Base-by-base conservation (phyloP, 2,329 filamentous ascomycete genomes). In the Fusarium nelsonii region DNA sequence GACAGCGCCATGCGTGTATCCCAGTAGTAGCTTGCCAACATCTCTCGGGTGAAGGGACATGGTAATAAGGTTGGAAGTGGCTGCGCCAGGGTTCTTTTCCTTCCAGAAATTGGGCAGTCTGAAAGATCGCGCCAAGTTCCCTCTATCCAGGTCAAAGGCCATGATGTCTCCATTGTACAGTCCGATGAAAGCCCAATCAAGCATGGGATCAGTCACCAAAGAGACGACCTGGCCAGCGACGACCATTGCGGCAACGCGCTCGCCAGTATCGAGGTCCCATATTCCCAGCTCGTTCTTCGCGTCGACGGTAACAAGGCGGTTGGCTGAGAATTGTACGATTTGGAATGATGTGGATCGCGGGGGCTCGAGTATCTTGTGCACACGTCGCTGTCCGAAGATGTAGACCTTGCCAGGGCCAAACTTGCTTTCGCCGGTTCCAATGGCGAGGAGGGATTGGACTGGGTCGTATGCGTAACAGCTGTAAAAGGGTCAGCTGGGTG, bases 111-210 rank as follows among this genome's bases (percentile, higher is more conserved):
- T 97, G 14, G 93, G 91, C 53, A 99, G 88, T 59, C 88, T 89
- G 79, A 97, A 94, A 1, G 90, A 88, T 15, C 93, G 79, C 7
- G 81, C 81, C 63, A 96, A 81, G 32, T 85, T 84, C 76, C 93
- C 90, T 62, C 94, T 87, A 76, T 98, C 96, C 58, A 99, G 84
- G 78, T 99, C 96, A 77, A 95, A 99, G n/a, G 93, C 93, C 63
- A 95, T 85, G 12, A 98, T 85, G 60, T 98, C 94, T 63, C 95
- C 94, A 75, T 87, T 92, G 68, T 92, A 89, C 66, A 94, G 82
- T 14, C 94, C 96, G 44, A 98, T 83, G 65, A 99, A 91, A 37
- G 91, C 93, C 89, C 97, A 99, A 78, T 99, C 96, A 63, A 99
- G 84, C 81, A 93, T 92, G 1, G 95, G 93, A 77, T 99, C 96